Conservation (phyloP, 2,329 filamentous ascomycete genomes). For the Myriangium duriaei region DNA sequence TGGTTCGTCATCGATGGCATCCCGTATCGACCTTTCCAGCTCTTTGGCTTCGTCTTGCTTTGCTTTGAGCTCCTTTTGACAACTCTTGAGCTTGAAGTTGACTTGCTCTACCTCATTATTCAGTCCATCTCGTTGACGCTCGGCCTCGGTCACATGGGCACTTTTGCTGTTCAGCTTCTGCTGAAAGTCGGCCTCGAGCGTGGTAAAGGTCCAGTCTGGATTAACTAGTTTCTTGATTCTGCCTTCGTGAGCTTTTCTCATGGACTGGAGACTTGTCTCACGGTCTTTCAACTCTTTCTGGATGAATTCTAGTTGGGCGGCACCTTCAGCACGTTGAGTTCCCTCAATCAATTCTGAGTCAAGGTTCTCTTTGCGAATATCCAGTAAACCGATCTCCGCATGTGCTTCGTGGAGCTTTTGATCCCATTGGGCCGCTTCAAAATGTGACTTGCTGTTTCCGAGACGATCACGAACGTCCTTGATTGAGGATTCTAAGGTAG, state of each 20-base stretch:
- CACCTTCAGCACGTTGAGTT: slow-evolving; percentile 66
- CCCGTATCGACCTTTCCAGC: slow-evolving; percentile 48
- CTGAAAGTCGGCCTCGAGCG: slow-evolving; percentile 60
- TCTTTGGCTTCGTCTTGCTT: slow-evolving; percentile 48
- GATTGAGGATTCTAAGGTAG: slow-evolving; percentile 60
- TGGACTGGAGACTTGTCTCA: slow-evolving; percentile 61
- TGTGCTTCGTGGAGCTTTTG: slow-evolving; percentile 55
- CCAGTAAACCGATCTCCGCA: slow-evolving; percentile 52
- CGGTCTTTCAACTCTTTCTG: slow-evolving; percentile 68
- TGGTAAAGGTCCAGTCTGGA: slow-evolving; percentile 53
- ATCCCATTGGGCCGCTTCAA: slow-evolving; percentile 56
- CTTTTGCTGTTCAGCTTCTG: slow-evolving; percentile 45
- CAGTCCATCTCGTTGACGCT: slow-evolving; percentile 56
- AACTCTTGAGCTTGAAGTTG: slow-evolving; percentile 57
- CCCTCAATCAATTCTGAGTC: slow-evolving; percentile 73
- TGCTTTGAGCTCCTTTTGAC: slow-evolving; percentile 51
- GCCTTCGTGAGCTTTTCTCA: slow-evolving; percentile 60
- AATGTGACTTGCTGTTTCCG: slow-evolving; percentile 48
- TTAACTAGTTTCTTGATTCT: slow-evolving; percentile 56
- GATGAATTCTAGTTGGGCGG: slow-evolving; percentile 71
- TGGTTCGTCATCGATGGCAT: slow-evolving; percentile 42
- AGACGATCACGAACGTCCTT: slow-evolving; percentile 56
- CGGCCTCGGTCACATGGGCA: slow-evolving; percentile 48
- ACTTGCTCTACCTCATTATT: slow-evolving; percentile 64
- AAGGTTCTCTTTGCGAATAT: slow-evolving; percentile 59